Conservation (phyloP, 2,329 filamentous ascomycete genomes). For the Neofusicoccum sp. region DNA sequence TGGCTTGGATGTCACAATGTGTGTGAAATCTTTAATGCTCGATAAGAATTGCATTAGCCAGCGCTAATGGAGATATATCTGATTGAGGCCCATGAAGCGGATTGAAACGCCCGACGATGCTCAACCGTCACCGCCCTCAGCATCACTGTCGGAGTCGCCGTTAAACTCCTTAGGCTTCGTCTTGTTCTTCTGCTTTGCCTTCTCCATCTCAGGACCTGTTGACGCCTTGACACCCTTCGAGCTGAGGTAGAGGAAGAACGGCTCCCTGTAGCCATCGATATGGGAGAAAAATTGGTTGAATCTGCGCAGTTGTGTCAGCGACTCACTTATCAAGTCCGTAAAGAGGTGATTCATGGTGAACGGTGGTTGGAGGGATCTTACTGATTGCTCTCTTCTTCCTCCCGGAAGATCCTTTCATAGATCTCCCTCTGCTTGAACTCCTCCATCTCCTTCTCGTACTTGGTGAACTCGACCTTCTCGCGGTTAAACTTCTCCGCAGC, state of each 20-base stretch:
- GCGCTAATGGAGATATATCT: not conserved
- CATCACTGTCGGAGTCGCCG: slow-evolving; percentile 10
- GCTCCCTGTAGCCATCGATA: slow-evolving; percentile 50
- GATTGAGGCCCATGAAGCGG: not conserved
- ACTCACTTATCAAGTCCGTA: not conserved
- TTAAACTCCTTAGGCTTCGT: slow-evolving; percentile 5
- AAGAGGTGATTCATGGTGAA: not conserved
- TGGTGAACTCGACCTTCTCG: slow-evolving; percentile 73
- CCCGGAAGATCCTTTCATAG: slow-evolving; percentile 84
- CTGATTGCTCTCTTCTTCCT: slow-evolving; percentile 85
- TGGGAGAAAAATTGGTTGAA: slow-evolving; percentile 52
- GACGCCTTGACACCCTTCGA: slow-evolving; percentile 49
- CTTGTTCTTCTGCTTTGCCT: slow-evolving; percentile 1
- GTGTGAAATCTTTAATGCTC: not conserved
- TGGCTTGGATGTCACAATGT: too few species aligned
- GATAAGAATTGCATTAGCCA: not conserved
- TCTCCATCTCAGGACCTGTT: slow-evolving; percentile 20
- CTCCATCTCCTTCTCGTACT: slow-evolving; percentile 73
- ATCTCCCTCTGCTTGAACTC: slow-evolving; percentile 92
- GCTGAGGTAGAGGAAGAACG: slow-evolving; percentile 50
- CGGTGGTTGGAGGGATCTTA: slow-evolving; percentile 50
- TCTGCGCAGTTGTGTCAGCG: slow-evolving; percentile 27
- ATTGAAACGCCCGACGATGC: not conserved
- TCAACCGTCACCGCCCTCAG: slow-evolving; percentile 13
- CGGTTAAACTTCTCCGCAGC: slow-evolving; percentile 62